Evolutionary conservation across 2,329 filamentous ascomycete species (phyloP), one percentile per base, ranked within the genome.

Genomic region (Metarhizium humberi): DNA sequence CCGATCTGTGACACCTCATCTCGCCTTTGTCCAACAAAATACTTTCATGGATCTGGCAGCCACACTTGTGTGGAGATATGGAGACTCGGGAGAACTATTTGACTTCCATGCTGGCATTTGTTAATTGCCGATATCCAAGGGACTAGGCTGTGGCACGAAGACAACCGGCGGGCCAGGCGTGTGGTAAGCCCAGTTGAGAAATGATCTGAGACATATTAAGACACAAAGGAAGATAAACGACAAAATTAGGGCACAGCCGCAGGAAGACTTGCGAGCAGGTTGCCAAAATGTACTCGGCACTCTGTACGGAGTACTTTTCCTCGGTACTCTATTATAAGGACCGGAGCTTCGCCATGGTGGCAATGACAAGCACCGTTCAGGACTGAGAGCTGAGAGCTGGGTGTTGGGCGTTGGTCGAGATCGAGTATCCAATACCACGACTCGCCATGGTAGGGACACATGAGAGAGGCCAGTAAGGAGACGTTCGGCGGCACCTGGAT

Each of bases 1-100:
- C 66, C 71, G 69, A 71, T 73, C 69, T 71, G 70, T 72, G 67
- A 62, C 59, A 71, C 70, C 60, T 68, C 68, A 71, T 71, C 69
- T 71, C 64, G 67, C 64, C 65, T 68, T 63, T 64, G 63, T 64
- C 61, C 57, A 61, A 67, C 66, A 62, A 58, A 49, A 56, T 55
- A 47, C 52, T 49, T 46, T 55, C 57, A 56, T 49, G 54, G 46
- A 20, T 48, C 50, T 10, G 34, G 43, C 45, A 40, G 36, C 45
- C 46, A 53, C 32, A 46, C 46, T 10, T 30, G n/a, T 20, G 38
- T 36, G 49, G 40, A 53, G 40, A 25, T 4, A 50, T 25, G 52
- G 52, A 34, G 58, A 42, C 43, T 55, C 52, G 58, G 61, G 57
- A 49, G 53, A 52, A 50, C 53, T 56, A 54, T n/a, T 53, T 50